A percentile compares a stretch with the other conserved stretches of the same genome.
phyloP scores from a whole-genome alignment of 202 grass and related monocot genomes.

The Zizania palustris region DNA sequence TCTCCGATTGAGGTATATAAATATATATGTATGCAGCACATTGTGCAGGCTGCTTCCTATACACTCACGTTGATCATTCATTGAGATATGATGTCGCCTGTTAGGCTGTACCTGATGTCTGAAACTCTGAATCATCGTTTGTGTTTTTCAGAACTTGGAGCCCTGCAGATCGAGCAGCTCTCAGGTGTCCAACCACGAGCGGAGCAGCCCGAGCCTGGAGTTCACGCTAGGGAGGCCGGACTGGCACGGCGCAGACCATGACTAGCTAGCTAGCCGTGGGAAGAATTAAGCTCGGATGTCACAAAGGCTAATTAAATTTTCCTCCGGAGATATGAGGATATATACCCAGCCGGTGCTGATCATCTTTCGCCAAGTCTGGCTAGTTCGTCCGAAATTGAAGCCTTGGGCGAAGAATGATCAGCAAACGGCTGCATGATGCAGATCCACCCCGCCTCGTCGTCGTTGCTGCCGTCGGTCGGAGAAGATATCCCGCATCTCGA shows the following conservation, averaged over 20 bases:
- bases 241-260: conserved; percentile 71
- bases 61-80: not conserved
- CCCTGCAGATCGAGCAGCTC: conserved; percentile 68
- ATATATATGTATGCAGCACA: not conserved
- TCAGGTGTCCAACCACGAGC: conserved; percentile 73
- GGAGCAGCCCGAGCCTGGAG: conserved; percentile 87
- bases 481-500: not conserved
- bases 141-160: conserved; percentile 64
- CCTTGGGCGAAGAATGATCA: conserved; percentile 4
- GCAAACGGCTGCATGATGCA: not conserved
- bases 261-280: conserved; percentile 34
- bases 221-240: conserved; percentile 93
- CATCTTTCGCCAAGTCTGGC: conserved; percentile 2
- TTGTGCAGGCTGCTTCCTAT: not conserved
- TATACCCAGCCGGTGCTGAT: not conserved
- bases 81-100: too few relatives aligned
- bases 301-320: conserved; percentile 16
- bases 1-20: conserved; percentile 64
- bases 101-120: not conserved
- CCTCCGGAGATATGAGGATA: not conserved
- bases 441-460: not conserved
- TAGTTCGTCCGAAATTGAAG: not conserved
- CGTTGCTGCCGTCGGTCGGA: not conserved
- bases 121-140: not conserved
- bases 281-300: not conserved